Evolutionary conservation across 1,284 basidiomycete genomes (phyloP), one percentile per base, ranked within the genome.

Genomic region (Ustilago shanxiensis): DNA sequence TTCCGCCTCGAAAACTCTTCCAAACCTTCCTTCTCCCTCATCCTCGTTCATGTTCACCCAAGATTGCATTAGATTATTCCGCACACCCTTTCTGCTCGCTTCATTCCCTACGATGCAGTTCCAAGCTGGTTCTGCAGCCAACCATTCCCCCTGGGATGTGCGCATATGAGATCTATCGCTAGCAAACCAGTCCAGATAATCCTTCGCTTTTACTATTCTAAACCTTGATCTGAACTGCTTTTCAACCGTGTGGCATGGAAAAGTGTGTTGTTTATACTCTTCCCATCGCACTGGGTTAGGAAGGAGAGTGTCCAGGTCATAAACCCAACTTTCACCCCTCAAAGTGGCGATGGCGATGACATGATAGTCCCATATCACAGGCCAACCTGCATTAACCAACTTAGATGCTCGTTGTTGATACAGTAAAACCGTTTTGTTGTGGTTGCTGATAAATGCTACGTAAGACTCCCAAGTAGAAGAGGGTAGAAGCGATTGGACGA

Each of bases 341-440:
- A n/a, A 72, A 1, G 71, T 79, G 6, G 66, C 75, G 1, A 63
- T 22, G 1, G 68, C 64, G 3, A 82, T 53, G 31, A 82, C 80
- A 47, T 82, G 80, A 28, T 83, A 83, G 49, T 83, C 81, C 81
- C 81, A 83, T 0, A 83, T 57, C 14, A 83, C 81, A 0, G 69
- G 66, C 33, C 39, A 69, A 1, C 69, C 77, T 0, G 58, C 54
- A 14, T 39, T 41, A 7, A 66, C 54, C 11, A 69, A 52, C 13
- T 57, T 59, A 4, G 68, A 68, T 4, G 78, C 78, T 0, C 59
- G 20, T 35, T 83, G 81, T n/a, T 68, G 26, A 50, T 74, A 80
- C 14, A 83, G 56, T 11, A 76, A 50, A 11, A 78, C 75, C 8
- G 44, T 71, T 35, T 67, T 63, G 3, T 13, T 31, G 6, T 49